Percentiles rank a stretch among this genome's conserved stretches.
Evolutionary conservation across 2,329 filamentous ascomycete genomes (phyloP).

Genomic region (Paecilomyces fulvus): DNA sequence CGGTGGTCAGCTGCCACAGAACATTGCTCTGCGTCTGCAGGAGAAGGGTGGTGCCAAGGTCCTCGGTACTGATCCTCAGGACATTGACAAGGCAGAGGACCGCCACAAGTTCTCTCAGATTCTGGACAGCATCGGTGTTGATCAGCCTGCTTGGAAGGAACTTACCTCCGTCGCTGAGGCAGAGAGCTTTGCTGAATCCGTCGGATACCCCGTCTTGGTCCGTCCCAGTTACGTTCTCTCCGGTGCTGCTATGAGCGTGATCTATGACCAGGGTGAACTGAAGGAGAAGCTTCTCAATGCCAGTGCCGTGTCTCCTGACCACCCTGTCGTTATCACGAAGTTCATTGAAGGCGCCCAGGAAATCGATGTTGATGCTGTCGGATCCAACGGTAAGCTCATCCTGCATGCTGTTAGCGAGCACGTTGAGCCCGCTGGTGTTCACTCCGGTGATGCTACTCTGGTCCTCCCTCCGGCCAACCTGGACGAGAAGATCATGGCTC

Average conservation of each 20-base stretch:
- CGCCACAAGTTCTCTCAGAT: conserved; percentile 98
- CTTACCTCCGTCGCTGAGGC: conserved; percentile 82
- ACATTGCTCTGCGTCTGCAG: conserved; percentile 90
- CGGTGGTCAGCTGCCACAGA: conserved; percentile 92
- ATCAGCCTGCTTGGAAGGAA: conserved; percentile 97
- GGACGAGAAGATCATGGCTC: conserved; percentile 66
- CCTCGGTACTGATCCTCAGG: conserved; percentile 81
- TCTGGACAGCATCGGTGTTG: conserved; percentile 89
- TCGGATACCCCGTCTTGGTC: conserved; percentile 90
- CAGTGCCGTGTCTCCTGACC: conserved; percentile 82
- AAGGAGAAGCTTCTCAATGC: conserved; percentile 92
- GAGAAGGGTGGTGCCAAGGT: conserved; percentile 84
- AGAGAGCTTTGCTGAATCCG: conserved; percentile 73
- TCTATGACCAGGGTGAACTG: conserved; percentile 76
- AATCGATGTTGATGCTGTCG: conserved; percentile 93
- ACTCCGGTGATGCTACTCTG: conserved; percentile 94
- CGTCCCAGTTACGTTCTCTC: conserved; percentile 93
- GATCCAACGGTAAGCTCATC: conserved; percentile 74
- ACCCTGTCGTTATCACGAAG: conserved; percentile 96
- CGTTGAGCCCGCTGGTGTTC: conserved; percentile 92
- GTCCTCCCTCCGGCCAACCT: conserved; percentile 80
- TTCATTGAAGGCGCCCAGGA: conserved; percentile 96
- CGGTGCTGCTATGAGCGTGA: conserved; percentile 97
- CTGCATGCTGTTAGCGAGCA: conserved; percentile 92
- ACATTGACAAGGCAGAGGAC: conserved; percentile 97